Conservation (phyloP, 768 basidiomycete genomes). For the Amanita brunnescens region DNA sequence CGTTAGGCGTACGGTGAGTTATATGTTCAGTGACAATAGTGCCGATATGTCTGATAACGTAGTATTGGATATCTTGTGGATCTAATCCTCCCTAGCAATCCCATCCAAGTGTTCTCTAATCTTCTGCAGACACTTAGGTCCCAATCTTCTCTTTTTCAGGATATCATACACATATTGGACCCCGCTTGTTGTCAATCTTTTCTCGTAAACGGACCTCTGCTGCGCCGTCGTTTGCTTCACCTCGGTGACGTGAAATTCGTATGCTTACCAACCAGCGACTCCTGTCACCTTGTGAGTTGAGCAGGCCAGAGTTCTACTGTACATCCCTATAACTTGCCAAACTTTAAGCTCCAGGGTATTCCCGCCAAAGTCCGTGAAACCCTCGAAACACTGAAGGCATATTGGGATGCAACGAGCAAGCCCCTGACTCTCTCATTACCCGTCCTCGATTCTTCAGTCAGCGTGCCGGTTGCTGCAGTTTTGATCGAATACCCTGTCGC, state of each 20-base stretch:
- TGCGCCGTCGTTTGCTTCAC: conserved; percentile 12
- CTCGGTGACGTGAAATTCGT: conserved; percentile 1
- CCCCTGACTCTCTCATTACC: conserved; percentile 19
- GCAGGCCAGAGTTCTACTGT: neutral
- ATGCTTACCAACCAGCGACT: neutral
- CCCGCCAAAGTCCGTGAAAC: neutral
- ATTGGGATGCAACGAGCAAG: neutral
- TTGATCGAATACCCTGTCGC: conserved; percentile 56
- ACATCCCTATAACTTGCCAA: neutral
- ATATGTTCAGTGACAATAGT: no score
- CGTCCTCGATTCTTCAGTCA: conserved; percentile 16
- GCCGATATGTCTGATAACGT: conserved; percentile 13
- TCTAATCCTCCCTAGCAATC: conserved; percentile 26
- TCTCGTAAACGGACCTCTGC: conserved; percentile 35
- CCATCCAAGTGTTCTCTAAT: conserved; percentile 23
- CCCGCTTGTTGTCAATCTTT: conserved; percentile 42
- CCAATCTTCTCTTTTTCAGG: conserved; percentile 25
- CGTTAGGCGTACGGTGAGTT: conserved; percentile 5
- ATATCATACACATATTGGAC: conserved; percentile 39
- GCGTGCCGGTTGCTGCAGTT: conserved; percentile 48
- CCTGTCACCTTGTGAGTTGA: conserved; percentile 7
- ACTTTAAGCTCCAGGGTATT: neutral
- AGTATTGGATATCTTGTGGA: conserved; percentile 49
- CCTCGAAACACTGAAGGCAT: neutral
- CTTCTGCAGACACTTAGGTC: conserved; percentile 31